Evolutionary conservation across 176 grass and related monocot genomes (phyloP).

Genomic region (Raddia distichophylla): DNA sequence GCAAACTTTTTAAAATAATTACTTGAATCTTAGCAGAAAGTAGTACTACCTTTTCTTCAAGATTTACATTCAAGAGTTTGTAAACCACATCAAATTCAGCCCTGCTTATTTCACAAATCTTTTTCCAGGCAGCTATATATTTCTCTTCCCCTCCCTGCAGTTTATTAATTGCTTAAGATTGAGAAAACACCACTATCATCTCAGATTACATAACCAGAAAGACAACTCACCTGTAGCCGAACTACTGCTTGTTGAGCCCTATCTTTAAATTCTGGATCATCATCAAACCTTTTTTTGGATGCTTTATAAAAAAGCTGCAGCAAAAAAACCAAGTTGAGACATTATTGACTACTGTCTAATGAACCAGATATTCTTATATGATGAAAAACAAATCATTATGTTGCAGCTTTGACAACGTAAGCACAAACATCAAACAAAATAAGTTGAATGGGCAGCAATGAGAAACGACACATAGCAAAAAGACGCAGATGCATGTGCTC

Average conservation of each 20-base stretch:
- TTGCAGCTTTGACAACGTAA: slow-evolving; percentile 1
- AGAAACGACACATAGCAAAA: neutral
- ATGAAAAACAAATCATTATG: neutral
- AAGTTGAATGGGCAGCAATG: slow-evolving; percentile 6
- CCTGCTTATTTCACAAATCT: slow-evolving; percentile 95
- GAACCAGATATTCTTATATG: slow-evolving; percentile 7
- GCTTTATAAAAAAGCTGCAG: slow-evolving; percentile 90
- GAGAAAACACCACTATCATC: slow-evolving; percentile 6
- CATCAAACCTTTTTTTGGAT: slow-evolving; percentile 90
- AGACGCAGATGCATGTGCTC: neutral
- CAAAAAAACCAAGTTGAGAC: slow-evolving; percentile 32
- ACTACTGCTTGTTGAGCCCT: slow-evolving; percentile 95
- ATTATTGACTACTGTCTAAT: neutral
- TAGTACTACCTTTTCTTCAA: slow-evolving; percentile 85
- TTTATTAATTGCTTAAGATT: slow-evolving; percentile 41
- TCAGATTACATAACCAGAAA: slow-evolving; percentile 29
- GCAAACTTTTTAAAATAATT: neutral
- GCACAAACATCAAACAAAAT: neutral
- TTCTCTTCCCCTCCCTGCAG: slow-evolving; percentile 74
- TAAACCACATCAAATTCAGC: slow-evolving; percentile 88
- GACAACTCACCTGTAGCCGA: slow-evolving; percentile 62
- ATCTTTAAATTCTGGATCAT: slow-evolving; percentile 70
- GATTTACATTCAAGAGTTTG: slow-evolving; percentile 64
- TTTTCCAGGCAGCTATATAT: slow-evolving; percentile 89
- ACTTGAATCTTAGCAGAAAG: neutral